Evolutionary conservation across 1,139 yeast species (phyloP), one percentile per base, ranked within the genome.

Genomic region (Meyerozyma athensensis): DNA sequence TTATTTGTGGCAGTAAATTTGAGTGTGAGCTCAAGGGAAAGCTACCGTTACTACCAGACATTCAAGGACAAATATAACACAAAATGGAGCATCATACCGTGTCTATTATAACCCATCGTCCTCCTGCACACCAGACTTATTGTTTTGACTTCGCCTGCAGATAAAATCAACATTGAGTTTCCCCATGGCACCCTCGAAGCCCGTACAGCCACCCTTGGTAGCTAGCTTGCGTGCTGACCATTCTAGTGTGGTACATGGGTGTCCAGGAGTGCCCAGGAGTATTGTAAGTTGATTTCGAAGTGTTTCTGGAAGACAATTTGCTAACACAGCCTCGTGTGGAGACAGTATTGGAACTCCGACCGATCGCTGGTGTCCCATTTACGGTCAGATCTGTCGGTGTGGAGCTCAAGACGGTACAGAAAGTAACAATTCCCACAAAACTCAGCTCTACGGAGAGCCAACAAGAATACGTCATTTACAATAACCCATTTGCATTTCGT

Each of bases 1-100:
- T n/a, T 67, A 0, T 86, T 94, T 80, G 92, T 85, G 2, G 41
- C 65, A 5, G 59, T 68, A 4, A 86, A 83, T 52, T 65, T 89
- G 19, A 54, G 78, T 0, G 69, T 77, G 2, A 79, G 92, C 7
- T 82, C 95, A 0, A 48, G 68, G 17, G 84, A 81, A 50, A 70
- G 84, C 1, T 69, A 63, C 47, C 49, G 54, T 10, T 86, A 63
- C 54, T 87, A 87, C 8, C 10, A 28, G 10, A 19, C 20, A 2
- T 17, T 28, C 9, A 12, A 13, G 9, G 12, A n/a, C 32, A 9
- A 44, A 16, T 7, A 59, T 44, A 4, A 65, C 53, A 52, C 39
- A 17, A 38, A 43, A 30, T 56, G 51, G 48, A 43, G 54, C 14
- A 48, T 57, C 12, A 35, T 56, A 10, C 61, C 61, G 3, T 49